Percentiles rank a stretch among this genome's conserved stretches.
Conservation (phyloP, 139 green algal species). For the Chloropicon primus region DNA sequence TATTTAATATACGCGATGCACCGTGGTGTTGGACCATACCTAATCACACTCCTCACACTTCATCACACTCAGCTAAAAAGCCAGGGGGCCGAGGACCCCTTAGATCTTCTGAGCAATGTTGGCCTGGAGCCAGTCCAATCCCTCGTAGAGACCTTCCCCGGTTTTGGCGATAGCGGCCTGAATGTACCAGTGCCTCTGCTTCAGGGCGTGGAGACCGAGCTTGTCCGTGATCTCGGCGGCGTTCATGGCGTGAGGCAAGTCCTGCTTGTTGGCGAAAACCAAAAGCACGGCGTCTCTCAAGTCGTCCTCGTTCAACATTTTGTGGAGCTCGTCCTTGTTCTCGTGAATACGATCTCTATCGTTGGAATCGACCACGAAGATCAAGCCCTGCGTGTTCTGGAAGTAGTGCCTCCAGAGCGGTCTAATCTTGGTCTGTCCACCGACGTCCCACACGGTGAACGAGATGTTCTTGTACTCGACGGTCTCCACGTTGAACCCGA, state of each 20-base stretch:
- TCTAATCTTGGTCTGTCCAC: slow-evolving; percentile 91
- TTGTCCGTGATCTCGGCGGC: slow-evolving; percentile 99
- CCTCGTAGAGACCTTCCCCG: slow-evolving; percentile 92
- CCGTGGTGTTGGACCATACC: no score
- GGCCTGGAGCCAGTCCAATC: slow-evolving; percentile 74
- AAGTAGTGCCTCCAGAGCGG: slow-evolving; percentile 95
- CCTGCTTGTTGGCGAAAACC: slow-evolving; percentile 99
- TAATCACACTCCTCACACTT: no score
- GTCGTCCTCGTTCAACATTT: slow-evolving; percentile 94
- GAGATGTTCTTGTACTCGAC: slow-evolving; percentile 59
- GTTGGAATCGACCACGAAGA: slow-evolving; percentile 98
- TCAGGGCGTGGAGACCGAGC: slow-evolving; percentile 87
- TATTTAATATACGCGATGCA: no score
- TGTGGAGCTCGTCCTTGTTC: slow-evolving; percentile 91
- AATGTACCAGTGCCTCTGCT: slow-evolving; percentile 95
- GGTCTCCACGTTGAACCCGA: slow-evolving; percentile 97
- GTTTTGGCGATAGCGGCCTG: slow-evolving; percentile 87
- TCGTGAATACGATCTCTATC: slow-evolving; percentile 89
- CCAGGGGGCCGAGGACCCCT: no score
- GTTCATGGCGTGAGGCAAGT: slow-evolving; percentile 98
- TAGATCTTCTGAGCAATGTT: slow-evolving; percentile 12
- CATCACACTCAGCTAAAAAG: no score
- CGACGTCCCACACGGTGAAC: slow-evolving; percentile 80
- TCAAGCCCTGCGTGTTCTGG: slow-evolving; percentile 96
- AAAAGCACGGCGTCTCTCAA: slow-evolving; percentile 90